Evolutionary conservation across 768 basidiomycete genomes (phyloP), one percentile per base, ranked within the genome.

Genomic region (Lyophyllum semitale): DNA sequence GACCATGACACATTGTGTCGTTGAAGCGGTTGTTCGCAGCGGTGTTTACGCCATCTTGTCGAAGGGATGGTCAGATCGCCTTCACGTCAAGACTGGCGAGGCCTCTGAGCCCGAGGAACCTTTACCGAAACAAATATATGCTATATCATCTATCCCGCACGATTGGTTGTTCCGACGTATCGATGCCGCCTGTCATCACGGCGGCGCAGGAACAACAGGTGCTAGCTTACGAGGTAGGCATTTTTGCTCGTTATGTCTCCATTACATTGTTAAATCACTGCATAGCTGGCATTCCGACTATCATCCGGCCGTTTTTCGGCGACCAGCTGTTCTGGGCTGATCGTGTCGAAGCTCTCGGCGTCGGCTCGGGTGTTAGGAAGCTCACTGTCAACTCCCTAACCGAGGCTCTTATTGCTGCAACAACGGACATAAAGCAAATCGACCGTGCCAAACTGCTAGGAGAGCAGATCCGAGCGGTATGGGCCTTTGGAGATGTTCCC

Each of bases 261-360:
- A 26, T n/a, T 44, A 25, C 43, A 5, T 44, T 29, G 44, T 27
- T 29, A 45, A 57, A 61, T 41, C 37, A 12, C 45, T 44, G 53
- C 59, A 8, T 63, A 91, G 93, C 93, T 56, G 94, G 93, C 8
- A 90, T 94, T 49, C 96, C 97, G 1, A 98, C 95, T 1, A 90
- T 99, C 63, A 93, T 98, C 68, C 88, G 87, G 59, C 96, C 97
- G 0, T 99, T 98, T 82, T 99, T 98, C 64, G 96, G 97, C 2
- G 95, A 98, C 69, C 95, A 98, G 64, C 93, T 89, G 69, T 96
- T 98, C 74, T 98, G 94, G 94, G 93, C 93, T 3, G 93, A 99
- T 70, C 88, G 96, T 26, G 93, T 98, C n/a, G 94, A 97, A 70
- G 93, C 95, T 2, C 80, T 99, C 38, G 95, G 95, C 33, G 85